Evolutionary conservation across 306 rosid genomes (phyloP), one percentile per base, ranked within the genome.

Genomic region (Quercus cerris): DNA sequence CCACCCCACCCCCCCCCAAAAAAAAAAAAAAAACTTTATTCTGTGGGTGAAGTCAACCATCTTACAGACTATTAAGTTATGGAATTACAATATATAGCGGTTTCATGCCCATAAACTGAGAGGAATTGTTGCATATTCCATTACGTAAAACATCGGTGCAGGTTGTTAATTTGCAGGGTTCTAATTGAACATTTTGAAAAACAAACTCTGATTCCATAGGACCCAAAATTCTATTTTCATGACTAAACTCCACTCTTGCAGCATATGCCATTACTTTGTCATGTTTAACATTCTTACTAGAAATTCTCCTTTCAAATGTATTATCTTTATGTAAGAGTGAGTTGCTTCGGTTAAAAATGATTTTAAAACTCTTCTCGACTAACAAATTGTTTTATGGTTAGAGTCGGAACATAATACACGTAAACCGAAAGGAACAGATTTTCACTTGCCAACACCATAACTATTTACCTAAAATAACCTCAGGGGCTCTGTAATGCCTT

Each of bases 401-500:
- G 74, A 78, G 83, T 73, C 31, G 15, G 82, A 77, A 64, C 77
- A 77, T 61, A 68, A 76, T 31, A 73, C n/a, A 79, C 73, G 61
- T 58, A 63, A 82, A 80, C 70, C 4, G 20, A 38, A 81, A 80
- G 74, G 55, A 84, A 80, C 71, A 78, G 74, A 83, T 62, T 81
- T 79, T 80, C 35, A 66, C 82, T 80, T 78, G 81, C 85, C 83
- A 87, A 83, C 89, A 77, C 85, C 85, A 79, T 63, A 86, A 80
- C 80, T 58, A 76, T 75, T 90, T 92, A 94, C 98, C 98, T 94
- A 94, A 86, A 78, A 94, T 92, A 80, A 92, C 83, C 94, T 94
- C 98, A 82, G 97, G 98, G 87, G 97, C 97, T 87, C 97, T 88
- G 92, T 94, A 94, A 91, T 94, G 98, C 88, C 98, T 90, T 79